These are phyloP conservation scores for Geosmithia flava DNA, from an alignment of 2,329 filamentous ascomycete genomes.

Conservation along the genomic window DNA sequence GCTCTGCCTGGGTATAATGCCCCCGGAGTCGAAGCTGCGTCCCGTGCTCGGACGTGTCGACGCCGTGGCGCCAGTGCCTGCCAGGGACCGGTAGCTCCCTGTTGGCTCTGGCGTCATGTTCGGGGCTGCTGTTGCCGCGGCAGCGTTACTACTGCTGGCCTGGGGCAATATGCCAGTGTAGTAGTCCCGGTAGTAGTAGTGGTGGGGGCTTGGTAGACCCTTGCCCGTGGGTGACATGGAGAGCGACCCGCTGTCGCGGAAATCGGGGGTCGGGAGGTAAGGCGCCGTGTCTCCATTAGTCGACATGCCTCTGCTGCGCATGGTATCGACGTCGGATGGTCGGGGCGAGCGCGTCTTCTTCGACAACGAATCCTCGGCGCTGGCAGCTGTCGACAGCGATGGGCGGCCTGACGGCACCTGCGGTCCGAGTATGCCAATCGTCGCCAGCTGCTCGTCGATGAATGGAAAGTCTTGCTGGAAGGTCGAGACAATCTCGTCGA, in stretches of 20 bases:
- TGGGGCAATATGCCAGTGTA: conserved; percentile 22
- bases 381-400: conserved; percentile 46
- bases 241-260: conserved; percentile 56
- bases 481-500: conserved; percentile 61
- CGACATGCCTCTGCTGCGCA: conserved; percentile 44
- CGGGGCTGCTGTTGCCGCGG: conserved; percentile 23
- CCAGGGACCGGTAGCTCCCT: conserved; percentile 33
- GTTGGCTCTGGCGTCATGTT: conserved; percentile 41
- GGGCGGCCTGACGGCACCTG: conserved; percentile 38
- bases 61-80: conserved; percentile 18
- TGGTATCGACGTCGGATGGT: conserved; percentile 32
- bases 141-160: conserved; percentile 20
- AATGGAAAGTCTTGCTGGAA: conserved; percentile 73
- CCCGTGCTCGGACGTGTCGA: conserved; percentile 45
- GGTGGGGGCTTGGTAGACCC: conserved; percentile 33
- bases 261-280: conserved; percentile 52
- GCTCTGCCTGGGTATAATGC: conserved; percentile 33
- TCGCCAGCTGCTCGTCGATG: conserved; percentile 58
- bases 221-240: conserved; percentile 46
- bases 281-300: conserved; percentile 52
- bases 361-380: conserved; percentile 35
- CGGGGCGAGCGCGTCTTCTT: conserved; percentile 26
- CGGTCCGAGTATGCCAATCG: conserved; percentile 72
- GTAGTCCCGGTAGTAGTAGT: conserved; percentile 44
- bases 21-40: conserved; percentile 43